These are phyloP conservation scores for Austroboletus niveus DNA, from an alignment of 1,284 basidiomycete genomes.

Conservation along the genomic window DNA sequence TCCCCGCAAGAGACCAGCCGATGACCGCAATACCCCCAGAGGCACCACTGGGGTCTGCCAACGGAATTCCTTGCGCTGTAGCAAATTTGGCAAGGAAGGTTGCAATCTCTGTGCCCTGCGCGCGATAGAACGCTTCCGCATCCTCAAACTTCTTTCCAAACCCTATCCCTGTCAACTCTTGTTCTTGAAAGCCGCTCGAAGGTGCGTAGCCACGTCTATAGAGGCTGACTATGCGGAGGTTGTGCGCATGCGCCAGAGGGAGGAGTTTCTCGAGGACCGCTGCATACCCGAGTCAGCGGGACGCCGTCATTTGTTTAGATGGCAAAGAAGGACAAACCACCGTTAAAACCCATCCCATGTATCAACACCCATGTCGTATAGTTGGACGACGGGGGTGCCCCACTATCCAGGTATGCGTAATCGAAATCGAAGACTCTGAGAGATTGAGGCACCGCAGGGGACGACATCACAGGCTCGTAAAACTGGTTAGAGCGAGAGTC, in stretches of 20 bases:
- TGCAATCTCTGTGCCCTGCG: slow-evolving; percentile 25
- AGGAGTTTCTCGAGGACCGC: slow-evolving; percentile 20
- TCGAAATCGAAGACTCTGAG: slow-evolving; percentile 18
- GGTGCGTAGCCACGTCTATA: slow-evolving; percentile 27
- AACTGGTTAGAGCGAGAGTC: neutral
- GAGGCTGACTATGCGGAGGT: slow-evolving; percentile 26
- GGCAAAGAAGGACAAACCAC: slow-evolving; percentile 9
- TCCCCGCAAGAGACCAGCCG: slow-evolving; percentile 26
- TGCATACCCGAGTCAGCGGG: neutral
- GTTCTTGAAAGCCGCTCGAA: slow-evolving; percentile 21
- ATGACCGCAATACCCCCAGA: slow-evolving; percentile 21
- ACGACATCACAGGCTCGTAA: slow-evolving; percentile 1
- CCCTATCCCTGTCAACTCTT: slow-evolving; percentile 14
- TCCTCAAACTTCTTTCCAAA: slow-evolving; percentile 16
- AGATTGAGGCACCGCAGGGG: slow-evolving; percentile 2
- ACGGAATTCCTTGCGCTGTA: slow-evolving; percentile 18
- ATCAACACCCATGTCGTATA: slow-evolving; percentile 27
- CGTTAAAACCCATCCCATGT: slow-evolving; percentile 25
- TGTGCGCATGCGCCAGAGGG: slow-evolving; percentile 21
- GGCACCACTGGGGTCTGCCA: neutral
- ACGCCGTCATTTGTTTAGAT: neutral
- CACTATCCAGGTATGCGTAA: slow-evolving; percentile 24
- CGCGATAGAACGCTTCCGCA: slow-evolving; percentile 16
- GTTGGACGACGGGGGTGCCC: slow-evolving; percentile 11
- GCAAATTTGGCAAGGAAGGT: slow-evolving; percentile 26